Evolutionary conservation across 306 rosid genomes (phyloP), one percentile per base, ranked within the genome.

Genomic region (Lathyrus aphaca): DNA sequence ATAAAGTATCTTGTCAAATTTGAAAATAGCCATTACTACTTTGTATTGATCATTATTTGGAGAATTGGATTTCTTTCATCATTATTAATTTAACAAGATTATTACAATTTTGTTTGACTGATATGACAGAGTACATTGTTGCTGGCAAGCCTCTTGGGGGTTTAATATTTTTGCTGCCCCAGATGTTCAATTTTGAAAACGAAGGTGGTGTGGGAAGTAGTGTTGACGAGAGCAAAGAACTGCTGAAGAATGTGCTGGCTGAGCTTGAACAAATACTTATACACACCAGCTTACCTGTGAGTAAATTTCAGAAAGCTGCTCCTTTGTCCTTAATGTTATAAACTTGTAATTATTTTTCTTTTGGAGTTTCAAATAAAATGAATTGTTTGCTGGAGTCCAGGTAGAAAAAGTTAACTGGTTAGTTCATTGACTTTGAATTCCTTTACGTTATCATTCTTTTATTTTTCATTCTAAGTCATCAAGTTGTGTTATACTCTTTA

Each of bases 131-230:
- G 53, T 95, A 89, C 68, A 91, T 95, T 65, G 78, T 80, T 37
- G 87, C 85, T 64, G 81, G 86, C 74, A 87, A 87, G 81, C 95
- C 96, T 75, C 72, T 95, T 40, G 99, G 96, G 62, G 99, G 99
- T 65, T 81, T 95, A 35, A 75, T 95, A 81, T 79, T 91, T 79
- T 77, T 95, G 82, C 90, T 95, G 72, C 99, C 99, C 71, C 90
- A 60, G 82, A 77, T 84, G 77, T 78, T 91, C 79, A 75, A 74
- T 68, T 73, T 64, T 43, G 89, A 80, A 61, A 79, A 75, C 74
- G 74, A 69, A 74, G 84, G 78, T 59, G 80, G 64, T 35, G 42
- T 4, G 40, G 78, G 43, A 64, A 74, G 77, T 80, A 77, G 46
- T 69, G 63, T 62, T 68, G 78, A 69, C 67, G 83, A 72, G 62